phyloP scores from a whole-genome alignment of 148 eudicot species.

The Bassia scoparia region DNA sequence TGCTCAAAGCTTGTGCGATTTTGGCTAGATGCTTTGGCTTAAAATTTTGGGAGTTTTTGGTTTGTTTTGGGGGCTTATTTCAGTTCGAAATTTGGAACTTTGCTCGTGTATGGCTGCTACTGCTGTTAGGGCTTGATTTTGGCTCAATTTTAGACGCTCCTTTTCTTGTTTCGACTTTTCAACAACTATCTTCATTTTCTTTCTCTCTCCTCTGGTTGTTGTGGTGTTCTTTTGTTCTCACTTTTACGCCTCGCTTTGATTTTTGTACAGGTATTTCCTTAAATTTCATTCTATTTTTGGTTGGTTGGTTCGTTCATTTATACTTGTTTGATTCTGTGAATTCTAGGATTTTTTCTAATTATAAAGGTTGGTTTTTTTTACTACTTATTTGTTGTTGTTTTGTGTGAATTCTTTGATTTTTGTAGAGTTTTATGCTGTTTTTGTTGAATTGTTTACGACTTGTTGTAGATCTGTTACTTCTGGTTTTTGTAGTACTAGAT shows the following conservation, averaged over 20 bases:
- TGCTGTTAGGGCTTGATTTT: too few species aligned
- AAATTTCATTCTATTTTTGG: neutral
- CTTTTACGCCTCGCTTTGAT: neutral
- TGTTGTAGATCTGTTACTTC: conserved; percentile 21
- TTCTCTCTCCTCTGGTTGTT: conserved; percentile 9
- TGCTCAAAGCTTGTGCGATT: too few species aligned
- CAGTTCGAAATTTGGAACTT: too few species aligned
- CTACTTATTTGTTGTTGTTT: neutral
- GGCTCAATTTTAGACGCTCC: neutral
- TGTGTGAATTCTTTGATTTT: neutral
- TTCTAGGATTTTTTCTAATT: neutral
- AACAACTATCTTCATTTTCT: neutral
- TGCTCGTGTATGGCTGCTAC: too few species aligned
- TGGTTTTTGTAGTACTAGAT: conserved; percentile 12
- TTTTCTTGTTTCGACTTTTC: conserved; percentile 7
- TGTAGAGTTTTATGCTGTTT: neutral
- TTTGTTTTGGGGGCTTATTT: too few species aligned
- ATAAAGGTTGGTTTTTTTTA: neutral
- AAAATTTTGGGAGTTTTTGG: too few species aligned
- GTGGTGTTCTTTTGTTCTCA: neutral
- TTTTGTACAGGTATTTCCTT: neutral
- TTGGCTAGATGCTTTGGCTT: too few species aligned
- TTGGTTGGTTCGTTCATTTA: neutral
- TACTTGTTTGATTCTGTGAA: neutral
- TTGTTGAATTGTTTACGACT: conserved; percentile 12